Conservation (phyloP, 2,329 filamentous ascomycete genomes). For the Colletotrichum liaoningense region DNA sequence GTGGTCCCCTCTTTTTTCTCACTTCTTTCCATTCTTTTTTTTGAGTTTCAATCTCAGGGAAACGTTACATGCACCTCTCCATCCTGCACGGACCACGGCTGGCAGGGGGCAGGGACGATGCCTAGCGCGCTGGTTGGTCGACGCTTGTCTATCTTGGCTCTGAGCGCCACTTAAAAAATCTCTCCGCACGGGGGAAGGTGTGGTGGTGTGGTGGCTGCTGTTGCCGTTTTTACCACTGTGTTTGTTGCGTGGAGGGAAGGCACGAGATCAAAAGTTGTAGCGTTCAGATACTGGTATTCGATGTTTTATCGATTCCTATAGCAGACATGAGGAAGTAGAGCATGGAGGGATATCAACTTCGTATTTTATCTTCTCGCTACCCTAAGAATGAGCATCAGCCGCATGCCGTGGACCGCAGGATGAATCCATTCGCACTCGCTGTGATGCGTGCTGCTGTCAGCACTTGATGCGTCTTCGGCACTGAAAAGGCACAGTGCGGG, state of each 20-base stretch:
- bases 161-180: slow-evolving; percentile 16
- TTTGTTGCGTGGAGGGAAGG: not conserved
- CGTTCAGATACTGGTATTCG: too few species aligned
- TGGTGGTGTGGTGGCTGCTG: not conserved
- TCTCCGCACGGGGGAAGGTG: slow-evolving; percentile 17
- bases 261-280: not conserved
- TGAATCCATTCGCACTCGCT: too few species aligned
- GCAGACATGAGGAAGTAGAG: too few species aligned
- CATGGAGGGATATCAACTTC: too few species aligned
- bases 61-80: slow-evolving; percentile 38
- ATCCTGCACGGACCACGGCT: not conserved
- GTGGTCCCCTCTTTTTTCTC: not conserved
- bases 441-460: not conserved
- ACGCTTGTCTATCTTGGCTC: slow-evolving; percentile 15
- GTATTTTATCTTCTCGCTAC: too few species aligned
- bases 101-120: too few species aligned
- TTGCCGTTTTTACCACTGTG: not conserved
- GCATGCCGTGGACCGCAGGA: not conserved
- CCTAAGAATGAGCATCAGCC: not conserved
- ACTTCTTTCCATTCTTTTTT: not conserved
- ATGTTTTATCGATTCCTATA: too few species aligned
- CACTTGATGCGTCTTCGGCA: not conserved
- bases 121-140: slow-evolving; percentile 3
- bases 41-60: slow-evolving; percentile 16
- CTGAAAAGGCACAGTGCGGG: not conserved